Percentiles rank a stretch among this genome's conserved stretches.
Conservation (phyloP, 495 filamentous ascomycete species). For the Aspergillus carlsbadensis region DNA sequence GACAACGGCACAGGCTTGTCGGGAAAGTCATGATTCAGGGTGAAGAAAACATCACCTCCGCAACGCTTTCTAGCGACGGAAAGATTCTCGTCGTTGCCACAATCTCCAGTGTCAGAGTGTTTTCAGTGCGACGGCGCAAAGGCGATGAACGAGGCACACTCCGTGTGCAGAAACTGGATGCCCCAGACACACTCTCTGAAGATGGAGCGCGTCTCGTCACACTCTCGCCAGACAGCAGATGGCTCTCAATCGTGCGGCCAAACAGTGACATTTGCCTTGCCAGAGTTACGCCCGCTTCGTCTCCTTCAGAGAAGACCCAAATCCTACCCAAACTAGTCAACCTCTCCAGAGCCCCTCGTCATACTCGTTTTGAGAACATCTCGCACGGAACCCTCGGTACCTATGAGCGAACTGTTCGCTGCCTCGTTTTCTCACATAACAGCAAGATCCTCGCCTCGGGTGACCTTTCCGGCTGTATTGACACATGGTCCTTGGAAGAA, state of each 20-base stretch:
- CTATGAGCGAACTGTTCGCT: slow-evolving; percentile 75
- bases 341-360: slow-evolving; percentile 58
- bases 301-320: slow-evolving; percentile 35
- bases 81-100: slow-evolving; percentile 77
- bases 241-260: slow-evolving; percentile 54
- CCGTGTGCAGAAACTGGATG: slow-evolving; percentile 65
- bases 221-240: slow-evolving; percentile 52
- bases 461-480: slow-evolving; percentile 82
- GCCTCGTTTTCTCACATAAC: slow-evolving; percentile 76
- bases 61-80: slow-evolving; percentile 69
- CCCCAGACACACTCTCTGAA: slow-evolving; percentile 45
- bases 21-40: slow-evolving; percentile 72
- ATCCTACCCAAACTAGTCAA: slow-evolving; percentile 49
- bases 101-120: slow-evolving; percentile 72
- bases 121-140: slow-evolving; percentile 50
- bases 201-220: slow-evolving; percentile 65
- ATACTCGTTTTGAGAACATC: slow-evolving; percentile 49
- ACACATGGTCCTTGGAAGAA: slow-evolving; percentile 74
- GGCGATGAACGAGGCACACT: slow-evolving; percentile 52
- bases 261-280: slow-evolving; percentile 49
- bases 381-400: slow-evolving; percentile 68
- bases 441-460: slow-evolving; percentile 73
- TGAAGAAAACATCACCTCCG: slow-evolving; percentile 85
- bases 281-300: slow-evolving; percentile 39
- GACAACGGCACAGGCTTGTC: slow-evolving; percentile 57